phyloP scores from a whole-genome alignment of 169 alveolate species.

The Eimeria maxima region DNA sequence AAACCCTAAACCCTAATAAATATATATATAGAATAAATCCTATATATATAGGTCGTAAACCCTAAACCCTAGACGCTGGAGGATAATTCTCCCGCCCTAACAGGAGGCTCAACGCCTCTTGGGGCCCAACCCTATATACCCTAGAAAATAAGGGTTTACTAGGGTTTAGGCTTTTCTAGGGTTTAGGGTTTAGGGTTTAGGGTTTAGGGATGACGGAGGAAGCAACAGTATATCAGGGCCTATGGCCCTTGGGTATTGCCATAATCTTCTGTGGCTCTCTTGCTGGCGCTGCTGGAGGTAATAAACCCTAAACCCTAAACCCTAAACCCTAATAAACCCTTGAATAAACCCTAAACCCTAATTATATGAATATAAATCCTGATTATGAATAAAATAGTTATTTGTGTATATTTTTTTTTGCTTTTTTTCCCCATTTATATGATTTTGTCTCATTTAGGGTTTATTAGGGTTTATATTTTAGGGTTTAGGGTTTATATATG shows the following conservation, averaged over 20 bases:
- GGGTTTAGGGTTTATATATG: conserved; percentile 14
- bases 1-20: conserved; percentile 39
- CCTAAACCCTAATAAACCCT: conserved; percentile 25
- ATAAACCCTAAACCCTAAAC: conserved; percentile 21
- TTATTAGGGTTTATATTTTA: neutral
- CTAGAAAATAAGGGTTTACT: neutral
- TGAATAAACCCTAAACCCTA: conserved; percentile 19
- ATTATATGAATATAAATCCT: no score
- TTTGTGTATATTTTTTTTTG: no score
- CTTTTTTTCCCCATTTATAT: no score
- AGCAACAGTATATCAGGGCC: neutral
- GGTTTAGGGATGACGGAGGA: neutral
- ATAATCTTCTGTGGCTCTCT: conserved; percentile 76
- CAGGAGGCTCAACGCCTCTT: neutral
- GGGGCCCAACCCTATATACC: neutral
- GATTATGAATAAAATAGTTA: neutral
- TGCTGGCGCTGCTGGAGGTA: conserved; percentile 83
- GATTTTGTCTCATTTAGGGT: neutral
- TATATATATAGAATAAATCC: no score
- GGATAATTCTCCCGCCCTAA: no score
- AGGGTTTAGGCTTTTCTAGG: conserved; percentile 21
- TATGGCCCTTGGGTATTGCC: conserved; percentile 61
- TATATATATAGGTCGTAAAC: no score
- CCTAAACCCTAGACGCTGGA: conserved; percentile 33
- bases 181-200: conserved; percentile 30